Percentiles rank a stretch among this genome's conserved stretches.
Evolutionary conservation across 2,329 filamentous ascomycete genomes (phyloP).

Genomic region (Ceratocystiopsis brevicomis): DNA sequence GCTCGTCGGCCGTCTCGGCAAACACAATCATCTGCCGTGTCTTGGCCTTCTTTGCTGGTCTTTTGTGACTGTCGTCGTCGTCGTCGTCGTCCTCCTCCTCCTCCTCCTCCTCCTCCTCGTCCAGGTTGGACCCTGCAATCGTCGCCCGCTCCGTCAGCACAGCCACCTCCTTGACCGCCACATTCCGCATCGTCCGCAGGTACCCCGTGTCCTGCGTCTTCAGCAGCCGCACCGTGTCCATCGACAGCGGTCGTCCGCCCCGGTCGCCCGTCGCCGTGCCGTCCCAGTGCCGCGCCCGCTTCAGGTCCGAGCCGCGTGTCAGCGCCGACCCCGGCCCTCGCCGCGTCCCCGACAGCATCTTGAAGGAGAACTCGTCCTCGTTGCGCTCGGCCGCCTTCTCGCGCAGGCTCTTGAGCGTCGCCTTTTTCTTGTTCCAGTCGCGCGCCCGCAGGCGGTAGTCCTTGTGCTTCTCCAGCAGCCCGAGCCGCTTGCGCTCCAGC

Average conservation of each 20-base stretch:
- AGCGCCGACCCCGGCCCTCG: slow-evolving; percentile 30
- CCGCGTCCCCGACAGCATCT: slow-evolving; percentile 41
- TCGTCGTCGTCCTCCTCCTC: slow-evolving; percentile 12
- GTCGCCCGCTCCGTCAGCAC: slow-evolving; percentile 34
- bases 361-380: slow-evolving; percentile 56
- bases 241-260: slow-evolving; percentile 33
- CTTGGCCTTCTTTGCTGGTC: slow-evolving; percentile 7
- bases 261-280: slow-evolving; percentile 39
- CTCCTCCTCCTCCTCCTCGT: slow-evolving; percentile 14
- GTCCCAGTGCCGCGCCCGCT: slow-evolving; percentile 27
- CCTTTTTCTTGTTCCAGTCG: slow-evolving; percentile 48
- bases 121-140: slow-evolving; percentile 19
- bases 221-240: slow-evolving; percentile 40
- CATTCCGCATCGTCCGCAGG: slow-evolving; percentile 41
- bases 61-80: slow-evolving; percentile 6
- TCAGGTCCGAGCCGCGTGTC: slow-evolving; percentile 16
- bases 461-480: slow-evolving; percentile 90
- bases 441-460: slow-evolving; percentile 30
- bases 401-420: slow-evolving; percentile 36
- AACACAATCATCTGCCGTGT: slow-evolving; percentile 27
- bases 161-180: slow-evolving; percentile 37
- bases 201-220: slow-evolving; percentile 54
- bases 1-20: slow-evolving; percentile 21
- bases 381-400: slow-evolving; percentile 46
- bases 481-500: slow-evolving; percentile 63